Evolutionary conservation across 2,329 filamentous ascomycete species (phyloP), one percentile per base, ranked within the genome.

Genomic region (Epichloe elymi): DNA sequence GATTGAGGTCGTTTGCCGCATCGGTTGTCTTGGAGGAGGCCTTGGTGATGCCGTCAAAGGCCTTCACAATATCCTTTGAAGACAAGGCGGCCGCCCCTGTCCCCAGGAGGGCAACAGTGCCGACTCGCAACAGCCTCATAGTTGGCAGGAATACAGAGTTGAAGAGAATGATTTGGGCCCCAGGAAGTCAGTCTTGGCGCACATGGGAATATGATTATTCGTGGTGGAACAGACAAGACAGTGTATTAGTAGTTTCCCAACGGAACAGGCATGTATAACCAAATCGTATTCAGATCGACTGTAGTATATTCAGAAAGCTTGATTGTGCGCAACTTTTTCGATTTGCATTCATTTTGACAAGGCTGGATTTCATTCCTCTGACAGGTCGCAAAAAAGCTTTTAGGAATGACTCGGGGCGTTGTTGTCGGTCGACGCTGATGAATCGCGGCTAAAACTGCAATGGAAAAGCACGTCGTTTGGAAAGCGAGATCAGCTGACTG

Each of bases 51-150:
- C 48, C 44, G 17, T 54, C 23, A 45, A 59, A 49, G 37, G 48
- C 36, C 6, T 35, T 37, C 44, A 51, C 40, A 40, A 59, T 40
- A 14, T 40, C 35, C 36, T 52, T 44, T 19, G 54, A 41, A 19
- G 49, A 40, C 33, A 50, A 39, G 23, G 51, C 48, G 14, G 55
- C 53, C 33, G 46, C 54, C 23, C 50, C 49, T 3, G 53, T 50
- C 17, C 51, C 53, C 40, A 50, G 52, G 23, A 59, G 51, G 39
- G 55, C 49, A 51, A 55, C n/a, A 46, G 56, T 50, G 45, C 48
- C 41, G 37, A 57, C n/a, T 47, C 54, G 46, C 23, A 59, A 39
- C 30, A 57, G 6, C 49, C 59, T 57, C 54, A 30, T 30, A 4
- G 26, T 30, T 10, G 26, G 26, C 26, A 30, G 8, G 26, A 10